These are phyloP conservation scores for Phyllosticta ampelicida DNA, from an alignment of 2,329 filamentous ascomycete species.

Conservation along the genomic window DNA sequence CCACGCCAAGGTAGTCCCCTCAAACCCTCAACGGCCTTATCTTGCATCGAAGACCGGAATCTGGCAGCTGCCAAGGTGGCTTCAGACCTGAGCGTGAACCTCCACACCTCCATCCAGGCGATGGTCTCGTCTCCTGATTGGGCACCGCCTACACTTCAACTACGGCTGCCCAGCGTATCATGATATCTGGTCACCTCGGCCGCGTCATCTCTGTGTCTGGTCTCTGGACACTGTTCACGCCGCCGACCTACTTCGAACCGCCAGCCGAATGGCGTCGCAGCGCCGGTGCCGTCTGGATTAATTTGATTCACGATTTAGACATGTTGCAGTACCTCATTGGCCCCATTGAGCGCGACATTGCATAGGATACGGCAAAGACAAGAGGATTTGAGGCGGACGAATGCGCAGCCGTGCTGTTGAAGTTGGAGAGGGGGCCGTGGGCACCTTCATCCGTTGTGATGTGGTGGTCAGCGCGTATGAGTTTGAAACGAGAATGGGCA, in stretches of 20 bases:
- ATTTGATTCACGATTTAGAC: constrained; percentile 52
- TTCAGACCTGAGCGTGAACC: constrained; percentile 26
- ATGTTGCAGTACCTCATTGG: constrained; percentile 47
- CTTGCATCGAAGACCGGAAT: constrained; percentile 38
- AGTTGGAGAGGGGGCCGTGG: constrained; percentile 46
- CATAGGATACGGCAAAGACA: constrained; percentile 36
- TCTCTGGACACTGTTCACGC: constrained; percentile 45
- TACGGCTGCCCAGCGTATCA: constrained; percentile 36
- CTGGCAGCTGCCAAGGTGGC: constrained; percentile 28
- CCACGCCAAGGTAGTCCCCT: constrained; percentile 36
- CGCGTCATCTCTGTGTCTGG: constrained; percentile 42
- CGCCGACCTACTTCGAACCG: constrained; percentile 39
- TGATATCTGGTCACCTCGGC: constrained; percentile 34
- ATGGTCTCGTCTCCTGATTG: constrained; percentile 42
- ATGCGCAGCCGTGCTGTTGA: constrained; percentile 43
- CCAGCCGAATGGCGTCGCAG: constrained; percentile 39
- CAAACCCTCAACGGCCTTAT: constrained; percentile 29
- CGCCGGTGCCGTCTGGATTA: constrained; percentile 45
- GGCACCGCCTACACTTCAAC: constrained; percentile 51
- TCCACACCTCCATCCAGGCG: constrained; percentile 32
- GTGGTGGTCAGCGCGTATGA: constrained; percentile 41
- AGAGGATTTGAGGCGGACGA: constrained; percentile 44
- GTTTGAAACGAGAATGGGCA: constrained; percentile 47
- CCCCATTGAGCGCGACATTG: constrained; percentile 41
- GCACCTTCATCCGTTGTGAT: constrained; percentile 47